phyloP scores from a whole-genome alignment of 106 monocot species.

The Phalaenopsis equestris region DNA sequence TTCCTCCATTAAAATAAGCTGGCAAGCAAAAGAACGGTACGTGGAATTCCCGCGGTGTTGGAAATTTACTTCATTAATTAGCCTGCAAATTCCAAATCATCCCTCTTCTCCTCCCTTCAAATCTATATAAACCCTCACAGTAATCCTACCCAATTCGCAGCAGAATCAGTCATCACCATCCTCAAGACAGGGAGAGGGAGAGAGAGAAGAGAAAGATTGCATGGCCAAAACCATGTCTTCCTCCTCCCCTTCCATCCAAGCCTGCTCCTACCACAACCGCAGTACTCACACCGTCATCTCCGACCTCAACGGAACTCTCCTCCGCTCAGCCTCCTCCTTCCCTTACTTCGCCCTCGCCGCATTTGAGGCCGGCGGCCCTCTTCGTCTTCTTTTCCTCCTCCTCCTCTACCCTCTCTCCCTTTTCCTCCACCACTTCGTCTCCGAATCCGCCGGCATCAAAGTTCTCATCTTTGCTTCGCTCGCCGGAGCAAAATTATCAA shows the following conservation, averaged over 20 bases:
- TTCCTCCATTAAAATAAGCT: too few species aligned
- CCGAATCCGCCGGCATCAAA: slow-evolving; percentile 24
- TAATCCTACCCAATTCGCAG: too few species aligned
- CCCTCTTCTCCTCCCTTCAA: too few species aligned
- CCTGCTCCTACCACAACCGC: slow-evolving; percentile 15
- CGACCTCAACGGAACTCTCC: slow-evolving; percentile 57
- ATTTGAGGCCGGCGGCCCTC: slow-evolving; percentile 53
- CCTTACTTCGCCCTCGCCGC: slow-evolving; percentile 71
- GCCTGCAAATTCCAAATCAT: too few species aligned
- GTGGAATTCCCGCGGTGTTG: too few species aligned
- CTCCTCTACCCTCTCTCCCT: slow-evolving; percentile 20
- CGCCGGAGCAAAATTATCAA: slow-evolving; percentile 18
- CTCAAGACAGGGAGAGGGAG: too few species aligned
- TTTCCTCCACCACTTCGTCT: slow-evolving; percentile 21
- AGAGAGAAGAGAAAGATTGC: too few species aligned
- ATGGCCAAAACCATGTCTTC: not conserved
- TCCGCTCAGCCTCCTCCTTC: slow-evolving; percentile 37
- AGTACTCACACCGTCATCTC: slow-evolving; percentile 28
- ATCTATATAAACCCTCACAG: too few species aligned
- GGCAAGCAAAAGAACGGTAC: too few species aligned
- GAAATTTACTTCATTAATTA: too few species aligned
- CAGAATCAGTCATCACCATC: too few species aligned
- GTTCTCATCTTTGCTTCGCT: slow-evolving; percentile 39
- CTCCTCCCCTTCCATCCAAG: slow-evolving; percentile 13
- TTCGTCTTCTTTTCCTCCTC: slow-evolving; percentile 34